A percentile compares a stretch with the other conserved stretches of the same genome.
phyloP scores from a whole-genome alignment of 1,284 basidiomycete species.

The Irpex sp. region DNA sequence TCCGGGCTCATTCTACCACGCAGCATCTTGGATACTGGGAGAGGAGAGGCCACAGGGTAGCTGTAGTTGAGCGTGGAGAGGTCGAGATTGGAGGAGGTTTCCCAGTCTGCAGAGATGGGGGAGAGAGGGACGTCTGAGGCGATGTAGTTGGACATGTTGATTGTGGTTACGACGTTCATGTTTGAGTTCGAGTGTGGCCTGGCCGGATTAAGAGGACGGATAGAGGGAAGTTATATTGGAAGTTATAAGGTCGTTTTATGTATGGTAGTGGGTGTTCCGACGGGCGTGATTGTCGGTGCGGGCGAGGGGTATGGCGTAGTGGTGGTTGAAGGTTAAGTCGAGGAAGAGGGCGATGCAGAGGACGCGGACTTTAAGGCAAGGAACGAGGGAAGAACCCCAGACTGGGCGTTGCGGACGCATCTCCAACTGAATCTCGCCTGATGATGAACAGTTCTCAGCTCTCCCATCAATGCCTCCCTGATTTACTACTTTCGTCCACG shows the following conservation, averaged over 20 bases:
- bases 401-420: slow-evolving; percentile 5
- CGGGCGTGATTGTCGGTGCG: slow-evolving; percentile 13
- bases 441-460: slow-evolving; percentile 1
- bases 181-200: slow-evolving; percentile 15
- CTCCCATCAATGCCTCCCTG: slow-evolving; percentile 12
- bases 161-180: slow-evolving; percentile 35
- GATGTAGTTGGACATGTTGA: slow-evolving; percentile 55
- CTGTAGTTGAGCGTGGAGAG: slow-evolving; percentile 26
- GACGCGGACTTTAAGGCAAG: slow-evolving; percentile 13
- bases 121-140: slow-evolving; percentile 53
- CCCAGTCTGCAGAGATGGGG: slow-evolving; percentile 44
- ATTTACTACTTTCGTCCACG: slow-evolving; percentile 4
- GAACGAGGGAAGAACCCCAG: slow-evolving; percentile 2
- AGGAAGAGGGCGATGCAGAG: slow-evolving; percentile 1
- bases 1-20: slow-evolving; percentile 44
- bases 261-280: slow-evolving; percentile 6
- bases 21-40: slow-evolving; percentile 44
- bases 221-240: slow-evolving; percentile 10
- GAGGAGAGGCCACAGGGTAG: slow-evolving; percentile 37
- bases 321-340: slow-evolving; percentile 7
- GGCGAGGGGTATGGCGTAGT: slow-evolving; percentile 14
- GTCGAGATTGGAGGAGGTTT: slow-evolving; percentile 37
- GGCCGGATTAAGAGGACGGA: slow-evolving; percentile 9
- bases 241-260: slow-evolving; percentile 4
- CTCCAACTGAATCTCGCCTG: slow-evolving; percentile 8